Evolutionary conservation across 2,329 filamentous ascomycete genomes (phyloP).

Genomic region (Setomelanomma holmii): DNA sequence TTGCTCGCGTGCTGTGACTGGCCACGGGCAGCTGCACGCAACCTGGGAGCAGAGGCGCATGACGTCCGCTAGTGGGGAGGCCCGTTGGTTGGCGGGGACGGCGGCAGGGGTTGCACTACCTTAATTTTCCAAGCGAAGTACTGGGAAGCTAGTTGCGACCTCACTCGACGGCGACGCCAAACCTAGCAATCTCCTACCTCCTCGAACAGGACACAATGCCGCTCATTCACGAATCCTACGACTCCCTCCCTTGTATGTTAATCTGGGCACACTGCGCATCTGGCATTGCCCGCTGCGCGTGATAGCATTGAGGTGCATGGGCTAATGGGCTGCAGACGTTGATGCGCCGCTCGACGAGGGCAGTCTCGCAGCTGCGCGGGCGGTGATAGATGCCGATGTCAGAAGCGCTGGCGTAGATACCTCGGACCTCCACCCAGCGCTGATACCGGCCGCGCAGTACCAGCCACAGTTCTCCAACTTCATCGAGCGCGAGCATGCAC

Average conservation of each 20-base stretch:
- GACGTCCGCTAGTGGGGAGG: conserved; percentile 17
- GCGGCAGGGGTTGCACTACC: conserved; percentile 8
- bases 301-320: conserved; percentile 5
- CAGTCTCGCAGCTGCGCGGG: conserved; percentile 70
- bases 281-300: conserved; percentile 67
- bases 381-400: conserved; percentile 72
- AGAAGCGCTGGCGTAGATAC: conserved; percentile 50
- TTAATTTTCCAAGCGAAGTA: conserved; percentile 17
- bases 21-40: neutral
- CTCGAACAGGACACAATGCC: conserved; percentile 60
- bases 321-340: conserved; percentile 68
- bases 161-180: conserved; percentile 13
- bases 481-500: conserved; percentile 72
- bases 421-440: conserved; percentile 63
- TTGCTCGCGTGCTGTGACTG: neutral
- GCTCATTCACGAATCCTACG: conserved; percentile 73
- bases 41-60: conserved; percentile 13
- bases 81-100: conserved; percentile 17
- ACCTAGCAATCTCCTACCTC: conserved; percentile 26
- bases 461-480: conserved; percentile 68
- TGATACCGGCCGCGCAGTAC: conserved; percentile 58
- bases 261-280: conserved; percentile 59
- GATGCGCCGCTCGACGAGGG: conserved; percentile 72
- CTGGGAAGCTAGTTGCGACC: conserved; percentile 8
- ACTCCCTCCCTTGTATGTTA: conserved; percentile 78